Base-by-base conservation (phyloP, 495 filamentous ascomycete genomes). In the Annulohypoxylon nitens region DNA sequence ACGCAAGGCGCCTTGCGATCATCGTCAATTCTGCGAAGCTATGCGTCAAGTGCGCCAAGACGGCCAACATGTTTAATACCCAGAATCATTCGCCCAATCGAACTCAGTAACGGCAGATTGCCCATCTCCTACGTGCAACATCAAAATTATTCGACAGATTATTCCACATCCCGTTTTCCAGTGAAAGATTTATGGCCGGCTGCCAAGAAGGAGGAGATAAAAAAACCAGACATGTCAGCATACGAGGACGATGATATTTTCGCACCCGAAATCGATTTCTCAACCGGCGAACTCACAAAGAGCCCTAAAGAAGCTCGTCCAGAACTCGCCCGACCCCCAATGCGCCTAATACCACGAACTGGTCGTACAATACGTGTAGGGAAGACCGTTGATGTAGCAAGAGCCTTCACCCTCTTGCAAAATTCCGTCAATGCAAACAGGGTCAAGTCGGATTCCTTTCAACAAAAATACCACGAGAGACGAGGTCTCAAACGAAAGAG, bases 401-500 rank as follows among this genome's bases (percentile, higher is more conserved):
- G 82, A 20, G 89, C 87, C 0, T 81, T 95, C 58, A 75, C 77
- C 57, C 74, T 81, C 50, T 72, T 95, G 58, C 81, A 85, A 10
- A 70, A 79, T 12, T 69, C 85, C 4, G 53, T 78, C n/a, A 10
- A 30, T 0, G 43, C 50, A 18, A 94, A 94, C 76, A 82, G 70
- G 12, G 79, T 95, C 18, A 79, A 71, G 71, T 8, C 20, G 3
- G 88, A 92, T 76, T 75, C 81, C 47, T 53, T 64, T 3, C 61
- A 41, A 67, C 91, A 94, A 80, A 79, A 84, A 65, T 92, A 87
- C 67, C 89, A 95, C 78, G 93, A 95, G 83, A 81, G 91, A 54
- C 85, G 87, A 2, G 91, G 91, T 3, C 76, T 92, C 78, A 93
- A 93, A 86, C 84, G 90, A 78, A 95, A 94, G 86, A 85, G 92